Evolutionary conservation across 345 rosid genomes (phyloP), one percentile per base, ranked within the genome.

Genomic region (Angophora floribunda): DNA sequence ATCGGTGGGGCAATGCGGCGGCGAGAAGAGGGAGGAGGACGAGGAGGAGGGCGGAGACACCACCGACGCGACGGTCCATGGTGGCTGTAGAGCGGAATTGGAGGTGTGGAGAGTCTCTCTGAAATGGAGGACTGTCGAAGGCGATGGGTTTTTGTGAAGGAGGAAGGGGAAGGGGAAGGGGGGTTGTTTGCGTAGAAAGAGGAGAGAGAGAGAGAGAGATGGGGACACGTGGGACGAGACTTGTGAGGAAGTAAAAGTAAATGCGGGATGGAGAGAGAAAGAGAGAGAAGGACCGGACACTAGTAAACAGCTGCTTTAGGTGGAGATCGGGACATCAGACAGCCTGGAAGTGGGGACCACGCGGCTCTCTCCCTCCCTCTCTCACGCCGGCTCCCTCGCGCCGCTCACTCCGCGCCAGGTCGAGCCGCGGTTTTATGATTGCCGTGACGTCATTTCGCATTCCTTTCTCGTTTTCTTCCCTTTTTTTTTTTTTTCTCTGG

Each of bases 281-380:
- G 52, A 15, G 75, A 45, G 44, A 84, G 36, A 52, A 41, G 24
- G 49, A 22, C 52, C n/a, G 41, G 61, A 55, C 61, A 55, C 61
- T 55, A 55, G 61, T 55, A 28, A 55, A 28, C 4, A 5, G 4
- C 51, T 11, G 7, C 13, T 75, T 75, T 75, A 75, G 82, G 82
- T 75, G 82, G 82, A 85, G 59, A 28, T 47, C 52, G 45, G 59
- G 57, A 75, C 82, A 41, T 75, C 86, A 85, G 91, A 92, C 95
- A 94, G 96, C 78, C 94, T 93, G 95, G 94, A 61, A 1, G 90
- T 87, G 89, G 95, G 95, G 92, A 21, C 94, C 88, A 89, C 95
- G 82, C 91, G 91, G 47, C 89, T 52, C 65, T 53, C 85, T 28
- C 84, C 49, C 41, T 19, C 80, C 51, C 84, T 5, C 28, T 8